Conservation (phyloP, 139 green algal genomes). For the Nannochloris sp. region DNA sequence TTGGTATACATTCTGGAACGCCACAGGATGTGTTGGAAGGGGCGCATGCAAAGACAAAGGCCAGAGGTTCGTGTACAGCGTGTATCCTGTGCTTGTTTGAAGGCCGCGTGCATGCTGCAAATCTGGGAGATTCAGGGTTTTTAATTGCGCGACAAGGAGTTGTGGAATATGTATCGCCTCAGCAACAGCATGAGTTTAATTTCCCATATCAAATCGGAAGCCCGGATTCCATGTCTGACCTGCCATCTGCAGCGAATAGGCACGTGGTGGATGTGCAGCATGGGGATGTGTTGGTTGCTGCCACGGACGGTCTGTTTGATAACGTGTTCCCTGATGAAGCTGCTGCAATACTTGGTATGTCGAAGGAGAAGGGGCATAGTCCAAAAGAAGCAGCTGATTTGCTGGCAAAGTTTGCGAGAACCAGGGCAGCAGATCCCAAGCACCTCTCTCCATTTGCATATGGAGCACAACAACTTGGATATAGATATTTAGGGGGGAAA, state of each 20-base stretch:
- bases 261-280: slow-evolving; percentile 50
- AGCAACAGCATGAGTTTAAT: slow-evolving; percentile 98
- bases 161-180: slow-evolving; percentile 67
- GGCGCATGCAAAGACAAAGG: slow-evolving; percentile 16
- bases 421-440: slow-evolving; percentile 40
- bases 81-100: slow-evolving; percentile 69
- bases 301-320: slow-evolving; percentile 94
- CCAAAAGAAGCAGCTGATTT: slow-evolving; percentile 26
- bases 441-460: slow-evolving; percentile 74
- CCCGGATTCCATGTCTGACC: slow-evolving; percentile 43
- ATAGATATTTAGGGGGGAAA: slow-evolving; percentile 41
- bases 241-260: slow-evolving; percentile 35
- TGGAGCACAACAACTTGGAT: slow-evolving; percentile 45
- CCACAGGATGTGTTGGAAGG: slow-evolving; percentile 46
- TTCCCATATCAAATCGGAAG: slow-evolving; percentile 87
- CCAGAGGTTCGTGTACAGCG: slow-evolving; percentile 64
- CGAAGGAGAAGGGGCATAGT: slow-evolving; percentile 21
- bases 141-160: slow-evolving; percentile 22
- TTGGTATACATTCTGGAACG: slow-evolving; percentile 13
- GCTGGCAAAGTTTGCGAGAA: slow-evolving; percentile 42
- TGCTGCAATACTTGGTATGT: slow-evolving; percentile 31
- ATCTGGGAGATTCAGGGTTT: slow-evolving; percentile 77
- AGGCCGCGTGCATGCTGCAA: slow-evolving; percentile 55
- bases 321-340: slow-evolving; percentile 93
- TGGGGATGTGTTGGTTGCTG: slow-evolving; percentile 84